A percentile compares a stretch with the other conserved stretches of the same genome.
These are phyloP conservation scores for Erysimum pusillum DNA, from an alignment of 441 rosid genomes.

Conservation along the genomic window DNA sequence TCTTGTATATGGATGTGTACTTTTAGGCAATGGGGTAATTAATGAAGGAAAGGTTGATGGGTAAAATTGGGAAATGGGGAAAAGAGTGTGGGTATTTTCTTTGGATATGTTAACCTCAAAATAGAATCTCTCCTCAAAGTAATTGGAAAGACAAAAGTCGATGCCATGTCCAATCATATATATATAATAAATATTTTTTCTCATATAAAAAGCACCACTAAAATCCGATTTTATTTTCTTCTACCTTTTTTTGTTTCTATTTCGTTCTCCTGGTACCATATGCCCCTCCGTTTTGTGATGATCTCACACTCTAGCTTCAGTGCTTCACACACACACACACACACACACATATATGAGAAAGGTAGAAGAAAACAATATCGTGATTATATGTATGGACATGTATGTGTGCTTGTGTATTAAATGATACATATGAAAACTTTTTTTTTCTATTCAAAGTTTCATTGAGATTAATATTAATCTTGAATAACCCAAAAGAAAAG, in stretches of 20 bases:
- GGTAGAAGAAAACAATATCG: too few species aligned
- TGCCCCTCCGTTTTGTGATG: constrained; percentile 33
- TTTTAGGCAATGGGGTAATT: constrained; percentile 23
- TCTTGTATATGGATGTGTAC: neutral
- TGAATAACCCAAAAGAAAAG: neutral
- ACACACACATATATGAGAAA: too few species aligned
- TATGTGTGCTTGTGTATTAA: neutral
- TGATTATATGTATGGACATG: neutral
- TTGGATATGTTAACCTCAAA: constrained; percentile 49
- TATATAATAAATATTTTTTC: neutral
- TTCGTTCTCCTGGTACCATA: constrained; percentile 28
- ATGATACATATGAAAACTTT: neutral
- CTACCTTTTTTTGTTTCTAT: constrained; percentile 16
- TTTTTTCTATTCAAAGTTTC: neutral
- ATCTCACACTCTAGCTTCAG: constrained; percentile 43
- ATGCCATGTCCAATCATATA: constrained; percentile 47
- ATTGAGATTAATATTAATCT: neutral
- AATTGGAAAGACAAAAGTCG: constrained; percentile 48
- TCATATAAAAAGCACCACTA: constrained; percentile 25
- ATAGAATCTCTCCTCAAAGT: constrained; percentile 47
- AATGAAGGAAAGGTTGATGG: constrained; percentile 43
- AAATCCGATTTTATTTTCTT: constrained; percentile 25
- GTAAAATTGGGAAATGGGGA: constrained; percentile 37
- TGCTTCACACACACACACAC: constrained; percentile 23
- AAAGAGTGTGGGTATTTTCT: constrained; percentile 43